Base-by-base conservation (phyloP, 169 alveolate genomes). In the Plasmodium chabaudi region DNA sequence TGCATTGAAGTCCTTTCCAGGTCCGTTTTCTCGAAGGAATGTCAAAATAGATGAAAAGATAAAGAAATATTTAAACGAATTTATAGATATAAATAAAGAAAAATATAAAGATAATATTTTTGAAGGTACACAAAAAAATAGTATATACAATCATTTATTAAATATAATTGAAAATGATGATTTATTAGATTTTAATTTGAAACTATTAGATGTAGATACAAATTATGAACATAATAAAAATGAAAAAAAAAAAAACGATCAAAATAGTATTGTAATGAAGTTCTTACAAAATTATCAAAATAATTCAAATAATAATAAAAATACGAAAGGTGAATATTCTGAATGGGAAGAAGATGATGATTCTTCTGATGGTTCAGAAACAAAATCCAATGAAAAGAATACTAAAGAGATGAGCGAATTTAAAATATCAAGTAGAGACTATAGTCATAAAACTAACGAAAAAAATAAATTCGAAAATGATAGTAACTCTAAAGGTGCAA, bases 1-100 rank as follows among this genome's bases (percentile, higher is more conserved):
- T 49, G 56, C 63, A 3, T 12, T 84, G 51, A 69, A 46, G 39
- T 39, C 44, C 7, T 84, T 84, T 46, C 91, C 91, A 0, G 91
- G 91, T 0, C 91, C 91, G 0, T 84, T 68, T 27, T 44, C 87
- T 39, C 25, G 91, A 42, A 67, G 64, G 19, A 63, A 17, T 15
- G 47, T 19, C 19, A 84, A 57, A 17, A 25, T 57, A n/a, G 91
- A 84, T 39, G 67, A 84, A 47, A 67, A 59, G 51, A 71, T 84
- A 53, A 59, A 68, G 23, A 44, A 13, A 13, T 69, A 44, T 46
- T 51, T 84, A 42, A 69, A 19, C 9, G 86, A 60, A 13, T 46
- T 44, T 46, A 69, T 84, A 6, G 39, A 69, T 10, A 55, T 67
- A 10, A 68, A 63, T 42, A 61, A 21, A 42, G 57, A 21, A 84